Evolutionary conservation across 179 eudicot species (phyloP).

Genomic region (Camellia oleifera): DNA sequence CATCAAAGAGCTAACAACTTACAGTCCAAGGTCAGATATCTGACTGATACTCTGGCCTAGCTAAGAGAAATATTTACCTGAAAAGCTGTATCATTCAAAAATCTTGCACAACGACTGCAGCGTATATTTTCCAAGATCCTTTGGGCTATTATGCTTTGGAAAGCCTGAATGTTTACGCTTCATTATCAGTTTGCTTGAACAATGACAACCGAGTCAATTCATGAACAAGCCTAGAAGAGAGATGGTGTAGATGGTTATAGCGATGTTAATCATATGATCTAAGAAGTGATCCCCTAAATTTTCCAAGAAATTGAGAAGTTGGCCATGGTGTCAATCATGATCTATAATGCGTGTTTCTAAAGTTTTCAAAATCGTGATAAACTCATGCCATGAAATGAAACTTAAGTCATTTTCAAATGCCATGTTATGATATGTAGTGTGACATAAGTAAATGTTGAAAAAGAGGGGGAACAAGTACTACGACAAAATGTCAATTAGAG

Average conservation of each 20-base stretch:
- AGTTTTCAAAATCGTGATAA: conserved; percentile 5
- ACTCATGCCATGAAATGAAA: conserved; percentile 15
- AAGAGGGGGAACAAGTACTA: background rate
- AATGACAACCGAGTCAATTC: conserved; percentile 5
- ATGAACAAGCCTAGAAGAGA: background rate
- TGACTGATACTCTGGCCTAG: background rate
- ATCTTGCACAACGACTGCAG: conserved; percentile 7
- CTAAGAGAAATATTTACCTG: conserved; percentile 14
- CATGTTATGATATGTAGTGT: conserved; percentile 8
- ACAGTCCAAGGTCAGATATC: background rate
- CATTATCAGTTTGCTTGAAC: conserved; percentile 4
- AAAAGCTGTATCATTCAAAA: conserved; percentile 1
- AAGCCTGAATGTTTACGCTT: conserved; percentile 9
- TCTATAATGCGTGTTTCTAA: background rate
- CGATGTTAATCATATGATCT: conserved; percentile 12
- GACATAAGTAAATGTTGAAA: background rate
- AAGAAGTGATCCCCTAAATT: background rate
- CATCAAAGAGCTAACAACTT: background rate
- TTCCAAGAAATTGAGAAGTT: background rate
- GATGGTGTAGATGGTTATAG: conserved; percentile 4
- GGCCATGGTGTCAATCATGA: background rate
- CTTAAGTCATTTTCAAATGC: background rate
- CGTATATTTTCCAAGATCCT: background rate
- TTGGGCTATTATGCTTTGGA: background rate
- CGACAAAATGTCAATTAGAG: background rate